These are phyloP conservation scores for Phytophthora foliorum DNA, from an alignment of 352 stramenopile genomes.

Conservation along the genomic window DNA sequence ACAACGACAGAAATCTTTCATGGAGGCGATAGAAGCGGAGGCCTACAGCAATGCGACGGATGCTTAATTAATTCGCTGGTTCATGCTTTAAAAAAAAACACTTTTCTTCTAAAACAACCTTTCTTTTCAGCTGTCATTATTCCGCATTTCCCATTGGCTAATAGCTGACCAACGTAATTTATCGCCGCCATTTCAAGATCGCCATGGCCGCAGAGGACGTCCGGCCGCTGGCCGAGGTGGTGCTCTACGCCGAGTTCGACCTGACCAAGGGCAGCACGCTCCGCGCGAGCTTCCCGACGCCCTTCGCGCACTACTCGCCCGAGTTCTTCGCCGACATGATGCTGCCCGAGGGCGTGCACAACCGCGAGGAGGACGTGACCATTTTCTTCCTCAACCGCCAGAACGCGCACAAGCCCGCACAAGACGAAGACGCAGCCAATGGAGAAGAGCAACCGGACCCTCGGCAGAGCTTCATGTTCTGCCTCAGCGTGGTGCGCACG, in stretches of 20 bases:
- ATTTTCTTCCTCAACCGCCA: constrained; percentile 91
- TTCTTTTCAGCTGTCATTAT: too few species aligned
- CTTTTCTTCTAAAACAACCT: too few species aligned
- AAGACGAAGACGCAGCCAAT: background rate
- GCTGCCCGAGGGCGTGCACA: constrained; percentile 90
- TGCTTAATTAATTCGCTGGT: too few species aligned
- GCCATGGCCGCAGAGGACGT: constrained; percentile 2
- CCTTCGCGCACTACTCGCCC: constrained; percentile 80
- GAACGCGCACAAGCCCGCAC: constrained; percentile 18
- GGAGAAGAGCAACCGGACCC: constrained; percentile 39
- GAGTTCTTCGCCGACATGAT: constrained; percentile 93
- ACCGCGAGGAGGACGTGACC: constrained; percentile 87
- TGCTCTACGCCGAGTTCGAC: constrained; percentile 90
- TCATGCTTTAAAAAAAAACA: too few species aligned
- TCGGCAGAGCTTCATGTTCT: constrained; percentile 88
- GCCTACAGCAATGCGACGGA: constrained; percentile 2
- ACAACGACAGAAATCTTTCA: constrained; percentile 27
- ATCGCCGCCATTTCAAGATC: constrained; percentile 11
- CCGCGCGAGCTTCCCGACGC: constrained; percentile 68
- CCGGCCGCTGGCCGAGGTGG: constrained; percentile 64
- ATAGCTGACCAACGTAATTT: background rate
- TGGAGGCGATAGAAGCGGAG: constrained; percentile 28
- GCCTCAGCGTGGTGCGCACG: constrained; percentile 87
- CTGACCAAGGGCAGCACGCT: constrained; percentile 90
- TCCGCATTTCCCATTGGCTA: background rate